Evolutionary conservation across 2,329 filamentous ascomycete genomes (phyloP), one percentile per base, ranked within the genome.

Genomic region (Diplodia mutila): DNA sequence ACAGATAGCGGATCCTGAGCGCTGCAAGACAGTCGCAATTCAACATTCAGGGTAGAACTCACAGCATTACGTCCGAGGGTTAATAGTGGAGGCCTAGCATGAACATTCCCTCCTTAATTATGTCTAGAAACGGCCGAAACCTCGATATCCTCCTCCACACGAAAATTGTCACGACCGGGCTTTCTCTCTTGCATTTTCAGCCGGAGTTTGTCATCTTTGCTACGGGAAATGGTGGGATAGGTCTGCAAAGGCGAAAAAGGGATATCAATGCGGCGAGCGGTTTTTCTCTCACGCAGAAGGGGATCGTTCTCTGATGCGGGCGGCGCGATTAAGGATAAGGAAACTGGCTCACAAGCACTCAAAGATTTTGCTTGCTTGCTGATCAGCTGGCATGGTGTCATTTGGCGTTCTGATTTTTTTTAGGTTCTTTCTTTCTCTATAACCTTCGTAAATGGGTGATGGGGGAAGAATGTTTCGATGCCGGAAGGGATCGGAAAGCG

Each of bases 91-190:
- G 25, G 25, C 52, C 12, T 14, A 54, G 11, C 52, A 32, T 18
- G 32, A 18, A 61, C 34, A 12, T 29, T 46, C 42, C 21, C 37
- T n/a, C 32, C 42, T 39, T 61, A 16, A 32, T 49, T 39, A 61
- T n/a, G 57, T 61, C 57, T 61, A 61, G 57, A 61, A 21, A 61
- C 57, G 57, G 57, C 57, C 39, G 57, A 32, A 32, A 32, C 18
- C 57, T 61, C 32, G 57, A 61, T 61, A 61, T 46, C 42, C 42
- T 61, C 57, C 27, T 57, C 32, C 21, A 39, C 32, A 14, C 1
- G 32, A 61, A 61, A 61, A 61, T 61, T 61, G 57, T 25, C 14
- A 37, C 39, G n/a, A 34, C 9, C 11, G 53, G 32, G 42, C 16
- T 57, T 55, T 21, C 21, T 59, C 51, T 54, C 52, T 57, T 49